Evolutionary conservation across 805 yeast species (phyloP).

Genomic region (Dipodascus albidus): DNA sequence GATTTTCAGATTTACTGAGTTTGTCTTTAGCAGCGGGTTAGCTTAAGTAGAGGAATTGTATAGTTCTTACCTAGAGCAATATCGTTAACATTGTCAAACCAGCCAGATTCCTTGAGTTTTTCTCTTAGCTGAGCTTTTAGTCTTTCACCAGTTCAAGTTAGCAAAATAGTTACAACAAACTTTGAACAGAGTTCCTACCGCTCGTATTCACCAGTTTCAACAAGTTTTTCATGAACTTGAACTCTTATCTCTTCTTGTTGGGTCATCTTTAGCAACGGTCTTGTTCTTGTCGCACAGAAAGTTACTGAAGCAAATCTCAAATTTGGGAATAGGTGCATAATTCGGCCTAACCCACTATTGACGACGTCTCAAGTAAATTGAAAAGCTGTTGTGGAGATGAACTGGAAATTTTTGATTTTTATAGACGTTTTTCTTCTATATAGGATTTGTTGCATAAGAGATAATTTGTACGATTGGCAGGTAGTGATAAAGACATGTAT

Average conservation of each 20-base stretch:
- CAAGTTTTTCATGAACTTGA: constrained; percentile 48
- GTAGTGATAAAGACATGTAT: too few species aligned
- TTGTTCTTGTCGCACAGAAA: not conserved
- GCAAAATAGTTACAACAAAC: too few species aligned
- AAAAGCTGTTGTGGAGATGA: too few species aligned
- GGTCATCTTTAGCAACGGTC: not conserved
- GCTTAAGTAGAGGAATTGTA: not conserved
- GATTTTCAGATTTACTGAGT: constrained; percentile 31
- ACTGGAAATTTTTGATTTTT: too few species aligned
- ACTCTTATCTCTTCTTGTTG: not conserved
- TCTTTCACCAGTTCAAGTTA: too few species aligned
- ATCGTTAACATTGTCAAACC: constrained; percentile 67
- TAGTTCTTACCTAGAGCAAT: constrained; percentile 38
- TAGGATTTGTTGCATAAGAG: too few species aligned
- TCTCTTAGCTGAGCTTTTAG: constrained; percentile 33
- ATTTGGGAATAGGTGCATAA: not conserved
- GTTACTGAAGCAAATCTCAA: not conserved
- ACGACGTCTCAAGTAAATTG: too few species aligned
- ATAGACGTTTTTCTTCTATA: too few species aligned
- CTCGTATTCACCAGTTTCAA: constrained; percentile 73
- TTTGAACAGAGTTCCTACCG: constrained; percentile 29
- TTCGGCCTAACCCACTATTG: not conserved
- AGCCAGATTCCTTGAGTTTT: constrained; percentile 64
- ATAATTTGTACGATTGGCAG: too few species aligned
- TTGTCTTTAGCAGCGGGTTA: constrained; percentile 19